Evolutionary conservation across 2,329 filamentous ascomycete genomes (phyloP), one percentile per base, ranked within the genome.

Genomic region (Hypoxylon sp.): DNA sequence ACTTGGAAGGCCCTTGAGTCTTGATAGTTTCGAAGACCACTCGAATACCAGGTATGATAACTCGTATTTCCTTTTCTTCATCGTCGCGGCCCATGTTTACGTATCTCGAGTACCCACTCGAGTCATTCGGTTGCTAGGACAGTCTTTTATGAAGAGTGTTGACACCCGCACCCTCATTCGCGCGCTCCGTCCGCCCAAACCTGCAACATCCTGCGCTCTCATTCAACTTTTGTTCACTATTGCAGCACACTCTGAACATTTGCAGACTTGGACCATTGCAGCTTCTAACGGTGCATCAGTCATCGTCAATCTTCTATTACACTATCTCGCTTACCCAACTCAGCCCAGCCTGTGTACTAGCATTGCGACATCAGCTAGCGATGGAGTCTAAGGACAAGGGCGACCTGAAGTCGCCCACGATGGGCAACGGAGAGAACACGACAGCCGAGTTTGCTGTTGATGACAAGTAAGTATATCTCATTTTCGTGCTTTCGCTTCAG

Each of bases 381-480:
- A 45, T 26, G 26, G 41, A 45, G 15, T 18, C 23, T 7, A 31
- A 31, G 41, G 35, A 40, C 9, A 21, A 10, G 3, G 35, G 21
- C 13, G n/a, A 35, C 3, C 17, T 18, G 18, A 48, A 51, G 41
- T n/a, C 42, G 18, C 27, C 37, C 1, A 10, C 49, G n/a, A 18
- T 29, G 9, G 29, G 26, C 13, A 15, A 11, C 2, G 43, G 23
- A 10, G 41, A 55, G 17, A 48, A 54, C 27, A 27, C 41, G 8
- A 21, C 15, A 18, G 23, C 17, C 11, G 46, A 57, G 15, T 13
- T 42, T 51, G 20, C 41, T 29, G 37, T 35, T 47, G 37, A 37
- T 2, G 54, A 58, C 11, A 58, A 51, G 58, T 61, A 58, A 58
- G 58, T 33, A 21, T 5, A 21, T 33, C 20, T 20, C 15, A 24